These are phyloP conservation scores for Erythrobasidium hasegawianum DNA, from an alignment of 1,284 basidiomycete species.

Conservation along the genomic window DNA sequence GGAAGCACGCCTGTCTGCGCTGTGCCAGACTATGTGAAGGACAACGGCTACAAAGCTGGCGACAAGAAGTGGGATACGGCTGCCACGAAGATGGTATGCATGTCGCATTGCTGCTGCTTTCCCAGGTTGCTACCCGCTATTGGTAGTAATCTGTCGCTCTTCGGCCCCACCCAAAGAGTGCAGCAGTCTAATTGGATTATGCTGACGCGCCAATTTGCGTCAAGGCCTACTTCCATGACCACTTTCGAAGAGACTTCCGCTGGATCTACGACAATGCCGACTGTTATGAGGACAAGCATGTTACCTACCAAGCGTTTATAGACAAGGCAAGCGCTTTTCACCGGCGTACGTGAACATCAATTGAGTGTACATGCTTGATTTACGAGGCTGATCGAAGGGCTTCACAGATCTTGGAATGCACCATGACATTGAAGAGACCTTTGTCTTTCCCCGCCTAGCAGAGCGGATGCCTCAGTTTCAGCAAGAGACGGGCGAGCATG, in stretches of 20 bases:
- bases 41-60: background rate
- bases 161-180: no score
- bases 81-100: background rate
- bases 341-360: constrained; percentile 2
- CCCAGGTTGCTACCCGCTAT: no score
- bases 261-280: constrained; percentile 20
- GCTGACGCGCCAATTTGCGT: no score
- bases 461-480: constrained; percentile 43
- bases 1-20: no score
- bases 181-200: no score
- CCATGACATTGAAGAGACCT: constrained; percentile 45
- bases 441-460: constrained; percentile 45
- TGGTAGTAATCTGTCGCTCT: no score
- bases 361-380: no score
- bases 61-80: background rate
- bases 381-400: no score
- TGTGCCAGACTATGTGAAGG: background rate
- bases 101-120: no score
- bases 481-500: constrained; percentile 12
- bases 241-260: constrained; percentile 24
- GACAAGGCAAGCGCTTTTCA: constrained; percentile 9
- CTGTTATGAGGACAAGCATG: constrained; percentile 2
- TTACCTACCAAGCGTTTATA: constrained; percentile 5
- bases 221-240: constrained; percentile 13
- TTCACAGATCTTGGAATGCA: constrained; percentile 42